Conservation (phyloP, 208 protist genomes). For the Trichomonas tenax region DNA sequence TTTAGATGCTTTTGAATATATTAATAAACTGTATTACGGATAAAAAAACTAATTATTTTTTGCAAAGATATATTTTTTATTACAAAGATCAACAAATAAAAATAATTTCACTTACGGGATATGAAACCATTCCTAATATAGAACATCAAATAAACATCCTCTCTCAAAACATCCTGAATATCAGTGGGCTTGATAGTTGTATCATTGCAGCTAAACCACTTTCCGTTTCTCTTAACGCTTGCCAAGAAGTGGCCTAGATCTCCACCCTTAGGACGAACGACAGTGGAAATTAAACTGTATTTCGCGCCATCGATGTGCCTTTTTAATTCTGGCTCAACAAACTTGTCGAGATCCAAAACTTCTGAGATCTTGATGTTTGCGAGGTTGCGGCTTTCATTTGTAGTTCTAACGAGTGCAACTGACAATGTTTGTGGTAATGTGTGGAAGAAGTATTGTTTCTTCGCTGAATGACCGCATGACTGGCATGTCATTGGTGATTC, state of each 20-base stretch:
- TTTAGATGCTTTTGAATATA: no score
- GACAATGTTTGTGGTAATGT: neutral
- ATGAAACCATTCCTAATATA: neutral
- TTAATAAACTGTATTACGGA: no score
- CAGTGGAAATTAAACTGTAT: neutral
- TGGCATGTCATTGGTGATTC: neutral
- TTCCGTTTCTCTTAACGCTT: neutral
- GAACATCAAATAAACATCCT: neutral
- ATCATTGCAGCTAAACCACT: neutral
- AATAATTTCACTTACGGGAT: neutral
- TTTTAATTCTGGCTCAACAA: neutral
- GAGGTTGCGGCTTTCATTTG: neutral
- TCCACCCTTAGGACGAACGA: neutral
- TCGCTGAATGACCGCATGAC: neutral
- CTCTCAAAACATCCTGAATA: neutral
- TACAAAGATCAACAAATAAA: no score
- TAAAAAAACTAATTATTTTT: no score
- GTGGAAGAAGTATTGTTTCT: slow-evolving; percentile 1
- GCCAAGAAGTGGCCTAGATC: neutral
- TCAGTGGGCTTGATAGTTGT: neutral
- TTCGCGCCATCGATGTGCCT: neutral
- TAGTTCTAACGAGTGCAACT: neutral
- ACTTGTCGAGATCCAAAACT: neutral
- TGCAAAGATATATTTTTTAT: no score
- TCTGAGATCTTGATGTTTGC: neutral